phyloP scores from a whole-genome alignment of 371 early-diverging fungal genomes.

The Lichtheimia hyalospora region DNA sequence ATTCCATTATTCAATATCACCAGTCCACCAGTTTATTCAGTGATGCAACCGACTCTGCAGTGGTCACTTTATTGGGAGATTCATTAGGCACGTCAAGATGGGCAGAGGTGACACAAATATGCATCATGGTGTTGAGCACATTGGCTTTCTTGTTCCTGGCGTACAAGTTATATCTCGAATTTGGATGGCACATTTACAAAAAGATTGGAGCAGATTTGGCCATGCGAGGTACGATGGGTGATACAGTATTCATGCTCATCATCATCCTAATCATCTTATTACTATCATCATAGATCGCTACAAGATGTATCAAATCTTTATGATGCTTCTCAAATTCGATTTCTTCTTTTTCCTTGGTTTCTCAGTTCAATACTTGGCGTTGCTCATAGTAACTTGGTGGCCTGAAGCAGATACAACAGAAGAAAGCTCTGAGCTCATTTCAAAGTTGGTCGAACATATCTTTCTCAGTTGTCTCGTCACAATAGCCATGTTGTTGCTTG shows the following conservation, averaged over 20 bases:
- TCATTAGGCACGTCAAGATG: slow-evolving; percentile 38
- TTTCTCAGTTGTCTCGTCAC: slow-evolving; percentile 75
- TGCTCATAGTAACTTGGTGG: slow-evolving; percentile 65
- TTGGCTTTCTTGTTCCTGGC: slow-evolving; percentile 39
- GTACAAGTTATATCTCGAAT: slow-evolving; percentile 49
- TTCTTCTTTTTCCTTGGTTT: slow-evolving; percentile 87
- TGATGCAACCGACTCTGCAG: slow-evolving; percentile 21
- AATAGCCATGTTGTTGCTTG: slow-evolving; percentile 66
- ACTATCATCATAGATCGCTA: slow-evolving; percentile 58
- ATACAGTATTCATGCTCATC: neutral
- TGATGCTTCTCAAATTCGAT: slow-evolving; percentile 87
- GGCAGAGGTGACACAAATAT: slow-evolving; percentile 50
- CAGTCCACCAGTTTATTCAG: slow-evolving; percentile 43
- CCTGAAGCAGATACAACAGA: slow-evolving; percentile 41
- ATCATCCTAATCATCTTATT: neutral
- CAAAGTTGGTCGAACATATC: slow-evolving; percentile 60
- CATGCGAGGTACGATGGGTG: slow-evolving; percentile 73
- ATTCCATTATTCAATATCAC: slow-evolving; percentile 47
- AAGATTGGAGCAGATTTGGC: slow-evolving; percentile 89
- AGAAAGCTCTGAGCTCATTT: slow-evolving; percentile 53
- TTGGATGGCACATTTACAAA: slow-evolving; percentile 89
- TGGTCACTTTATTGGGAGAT: slow-evolving; percentile 26
- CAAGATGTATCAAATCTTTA: slow-evolving; percentile 83
- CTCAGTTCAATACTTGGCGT: slow-evolving; percentile 80
- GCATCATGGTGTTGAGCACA: slow-evolving; percentile 36